Percentiles rank a stretch among this genome's conserved stretches.
These are phyloP conservation scores for Mortierella hygrophila DNA, from an alignment of 192 early-diverging fungal species.

Conservation along the genomic window DNA sequence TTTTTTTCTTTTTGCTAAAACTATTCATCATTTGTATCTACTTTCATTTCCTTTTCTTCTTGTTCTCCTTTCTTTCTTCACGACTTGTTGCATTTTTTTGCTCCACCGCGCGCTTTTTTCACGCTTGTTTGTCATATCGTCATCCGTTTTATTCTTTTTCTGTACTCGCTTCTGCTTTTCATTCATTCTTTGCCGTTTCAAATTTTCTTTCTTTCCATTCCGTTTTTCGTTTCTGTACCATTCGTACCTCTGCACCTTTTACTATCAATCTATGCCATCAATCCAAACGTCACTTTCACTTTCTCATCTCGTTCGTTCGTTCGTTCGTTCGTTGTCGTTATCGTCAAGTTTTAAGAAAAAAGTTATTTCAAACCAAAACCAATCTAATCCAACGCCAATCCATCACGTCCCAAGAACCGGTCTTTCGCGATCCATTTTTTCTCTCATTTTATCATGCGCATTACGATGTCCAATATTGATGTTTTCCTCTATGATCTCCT, in stretches of 20 bases:
- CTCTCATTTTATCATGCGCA: not conserved
- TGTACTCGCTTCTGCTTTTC: not conserved
- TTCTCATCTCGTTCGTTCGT: not conserved
- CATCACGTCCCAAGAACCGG: not conserved
- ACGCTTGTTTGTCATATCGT: not conserved
- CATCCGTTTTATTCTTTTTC: not conserved
- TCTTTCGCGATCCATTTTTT: not conserved
- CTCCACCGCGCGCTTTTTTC: not conserved
- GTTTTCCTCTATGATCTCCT: not conserved
- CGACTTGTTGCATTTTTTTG: not conserved
- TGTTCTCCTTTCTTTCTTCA: not conserved
- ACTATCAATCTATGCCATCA: not conserved
- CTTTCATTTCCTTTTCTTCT: not conserved
- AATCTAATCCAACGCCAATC: not conserved
- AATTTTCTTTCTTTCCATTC: not conserved
- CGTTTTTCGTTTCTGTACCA: conserved; percentile 10
- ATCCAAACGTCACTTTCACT: too few relatives aligned
- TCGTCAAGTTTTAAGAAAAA: conserved; percentile 4
- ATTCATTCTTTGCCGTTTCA: not conserved
- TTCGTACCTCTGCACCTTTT: not conserved
- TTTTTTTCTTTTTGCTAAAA: not conserved
- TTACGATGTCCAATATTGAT: not conserved
- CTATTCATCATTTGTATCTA: conserved; percentile 2
- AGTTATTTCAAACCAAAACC: not conserved
- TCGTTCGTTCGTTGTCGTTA: not conserved